Evolutionary conservation across 202 grass and related monocot species (phyloP).

Genomic region (Musa balbisiana): DNA sequence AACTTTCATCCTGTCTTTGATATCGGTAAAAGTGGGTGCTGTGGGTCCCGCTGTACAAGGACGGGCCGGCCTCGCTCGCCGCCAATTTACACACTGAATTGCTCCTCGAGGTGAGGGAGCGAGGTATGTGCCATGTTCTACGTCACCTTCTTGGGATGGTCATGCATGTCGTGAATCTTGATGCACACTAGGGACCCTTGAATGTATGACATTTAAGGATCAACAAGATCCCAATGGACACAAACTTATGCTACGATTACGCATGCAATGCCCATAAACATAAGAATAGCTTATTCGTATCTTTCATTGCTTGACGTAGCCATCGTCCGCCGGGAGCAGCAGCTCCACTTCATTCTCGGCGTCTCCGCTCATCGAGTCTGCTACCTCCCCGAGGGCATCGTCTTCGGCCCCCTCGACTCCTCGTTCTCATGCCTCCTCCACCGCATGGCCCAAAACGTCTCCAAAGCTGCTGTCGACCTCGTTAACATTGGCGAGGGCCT

Average conservation of each 20-base stretch:
- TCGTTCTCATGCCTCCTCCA: conserved; percentile 38
- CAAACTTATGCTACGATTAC: too few relatives aligned
- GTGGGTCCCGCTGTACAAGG: conserved; percentile 58
- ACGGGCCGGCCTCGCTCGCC: conserved; percentile 29
- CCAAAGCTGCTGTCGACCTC: conserved; percentile 25
- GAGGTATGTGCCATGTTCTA: conserved; percentile 14
- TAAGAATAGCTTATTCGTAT: too few relatives aligned
- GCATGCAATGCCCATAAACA: too few relatives aligned
- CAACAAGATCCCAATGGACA: too few relatives aligned
- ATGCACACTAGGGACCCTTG: too few relatives aligned
- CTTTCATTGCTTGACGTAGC: background rate
- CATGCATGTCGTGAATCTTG: background rate
- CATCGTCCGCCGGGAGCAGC: conserved; percentile 19
- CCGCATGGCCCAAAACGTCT: conserved; percentile 34
- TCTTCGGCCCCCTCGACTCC: conserved; percentile 37
- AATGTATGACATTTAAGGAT: too few relatives aligned
- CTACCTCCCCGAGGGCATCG: conserved; percentile 65
- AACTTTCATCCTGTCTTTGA: too few relatives aligned
- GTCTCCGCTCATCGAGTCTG: conserved; percentile 31
- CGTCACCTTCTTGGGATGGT: too few relatives aligned
- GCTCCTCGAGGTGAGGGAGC: conserved; percentile 27
- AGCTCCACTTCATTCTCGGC: conserved; percentile 32
- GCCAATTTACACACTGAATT: conserved; percentile 49
- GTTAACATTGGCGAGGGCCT: conserved; percentile 49
- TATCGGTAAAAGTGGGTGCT: background rate